These are phyloP conservation scores for Cyclotella choctawhatcheeana DNA, from an alignment of 108 stramenopile genomes.

Conservation along the genomic window DNA sequence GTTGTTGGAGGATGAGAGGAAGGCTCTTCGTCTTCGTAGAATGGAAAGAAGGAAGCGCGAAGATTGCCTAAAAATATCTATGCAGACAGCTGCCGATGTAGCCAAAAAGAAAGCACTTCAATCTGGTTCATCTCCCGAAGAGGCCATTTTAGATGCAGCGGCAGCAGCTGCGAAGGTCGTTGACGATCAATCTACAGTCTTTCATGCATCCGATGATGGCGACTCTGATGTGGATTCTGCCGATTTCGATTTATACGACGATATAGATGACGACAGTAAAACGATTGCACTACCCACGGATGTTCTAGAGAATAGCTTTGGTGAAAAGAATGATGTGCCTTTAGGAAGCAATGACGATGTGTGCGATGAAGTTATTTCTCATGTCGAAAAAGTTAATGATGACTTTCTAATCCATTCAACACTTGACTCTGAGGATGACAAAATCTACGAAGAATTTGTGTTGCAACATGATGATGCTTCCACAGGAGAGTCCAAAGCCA, in stretches of 20 bases:
- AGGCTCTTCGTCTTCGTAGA: slow-evolving; percentile 5
- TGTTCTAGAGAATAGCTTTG: neutral
- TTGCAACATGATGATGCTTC: no score
- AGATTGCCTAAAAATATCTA: slow-evolving; percentile 14
- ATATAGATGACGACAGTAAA: neutral
- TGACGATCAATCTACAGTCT: slow-evolving; percentile 32
- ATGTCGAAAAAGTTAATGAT: no score
- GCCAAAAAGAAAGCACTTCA: slow-evolving; percentile 40
- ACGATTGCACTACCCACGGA: neutral
- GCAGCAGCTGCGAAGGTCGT: slow-evolving; percentile 41
- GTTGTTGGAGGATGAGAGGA: slow-evolving; percentile 26
- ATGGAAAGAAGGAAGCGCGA: slow-evolving; percentile 25
- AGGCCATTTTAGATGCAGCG: slow-evolving; percentile 43
- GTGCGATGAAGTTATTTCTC: no score
- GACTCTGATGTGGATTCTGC: slow-evolving; percentile 32
- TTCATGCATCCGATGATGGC: slow-evolving; percentile 5
- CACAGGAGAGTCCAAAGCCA: no score
- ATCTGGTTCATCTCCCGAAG: slow-evolving; percentile 31
- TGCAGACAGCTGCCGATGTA: slow-evolving; percentile 42
- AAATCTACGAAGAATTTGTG: no score
- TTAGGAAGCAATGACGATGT: no score
- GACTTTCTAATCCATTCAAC: no score
- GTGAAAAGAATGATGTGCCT: no score
- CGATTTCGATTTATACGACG: no score
- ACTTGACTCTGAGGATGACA: no score